phyloP scores from a whole-genome alignment of 306 rosid species.

The Citrullus amarus region DNA sequence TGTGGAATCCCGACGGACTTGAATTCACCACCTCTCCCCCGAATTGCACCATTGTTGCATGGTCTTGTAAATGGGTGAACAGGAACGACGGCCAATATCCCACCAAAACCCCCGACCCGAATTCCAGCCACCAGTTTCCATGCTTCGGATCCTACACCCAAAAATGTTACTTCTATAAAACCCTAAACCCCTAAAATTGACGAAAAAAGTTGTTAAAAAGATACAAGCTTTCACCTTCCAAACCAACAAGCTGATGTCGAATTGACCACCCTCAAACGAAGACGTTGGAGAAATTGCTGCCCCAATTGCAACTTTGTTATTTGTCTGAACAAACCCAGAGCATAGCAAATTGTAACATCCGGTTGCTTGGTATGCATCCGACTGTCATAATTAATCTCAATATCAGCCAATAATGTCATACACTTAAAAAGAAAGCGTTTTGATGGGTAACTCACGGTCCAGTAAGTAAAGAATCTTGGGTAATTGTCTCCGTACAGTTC shows the following conservation, averaged over 20 bases:
- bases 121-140: conserved; percentile 20
- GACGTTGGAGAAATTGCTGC: conserved; percentile 12
- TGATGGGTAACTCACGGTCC: conserved; percentile 7
- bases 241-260: conserved; percentile 8
- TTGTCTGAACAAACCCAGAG: conserved; percentile 16
- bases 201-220: too few relatives aligned
- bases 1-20: conserved; percentile 7
- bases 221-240: conserved; percentile 10
- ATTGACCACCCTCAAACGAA: conserved; percentile 10
- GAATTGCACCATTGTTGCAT: conserved; percentile 17
- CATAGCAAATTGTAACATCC: conserved; percentile 17
- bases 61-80: conserved; percentile 7
- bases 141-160: conserved; percentile 12
- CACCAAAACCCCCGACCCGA: conserved; percentile 12
- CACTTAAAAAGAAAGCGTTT: not conserved
- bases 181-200: too few relatives aligned
- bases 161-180: too few relatives aligned
- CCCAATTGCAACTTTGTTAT: conserved; percentile 13
- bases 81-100: conserved; percentile 13
- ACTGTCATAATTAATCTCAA: not conserved
- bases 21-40: conserved; percentile 16
- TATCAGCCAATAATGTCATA: not conserved
- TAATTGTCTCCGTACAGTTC: conserved; percentile 18
- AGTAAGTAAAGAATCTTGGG: conserved; percentile 19
- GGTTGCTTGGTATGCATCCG: conserved; percentile 18